A percentile compares a stretch with the other conserved stretches of the same genome.
Conservation (phyloP, 768 basidiomycete genomes). For the Ramaria rubella region DNA sequence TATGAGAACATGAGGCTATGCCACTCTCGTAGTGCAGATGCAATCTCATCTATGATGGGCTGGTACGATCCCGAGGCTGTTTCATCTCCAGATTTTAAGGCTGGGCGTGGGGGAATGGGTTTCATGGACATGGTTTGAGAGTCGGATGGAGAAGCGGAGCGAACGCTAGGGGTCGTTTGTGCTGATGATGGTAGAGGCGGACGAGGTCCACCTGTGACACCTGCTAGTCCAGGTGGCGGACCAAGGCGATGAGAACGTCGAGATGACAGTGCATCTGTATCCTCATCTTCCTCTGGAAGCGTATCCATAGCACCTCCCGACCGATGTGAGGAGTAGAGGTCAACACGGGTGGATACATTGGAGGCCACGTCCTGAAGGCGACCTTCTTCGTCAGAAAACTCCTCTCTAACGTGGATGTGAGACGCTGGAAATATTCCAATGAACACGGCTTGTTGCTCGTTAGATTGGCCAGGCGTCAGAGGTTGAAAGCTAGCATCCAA, state of each 20-base stretch:
- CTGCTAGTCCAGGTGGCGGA: slow-evolving; percentile 69
- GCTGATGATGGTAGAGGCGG: slow-evolving; percentile 45
- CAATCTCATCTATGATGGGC: slow-evolving; percentile 95
- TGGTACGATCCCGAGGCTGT: slow-evolving; percentile 76
- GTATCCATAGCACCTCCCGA: slow-evolving; percentile 40
- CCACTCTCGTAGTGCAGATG: slow-evolving; percentile 95
- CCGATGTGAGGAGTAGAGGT: slow-evolving; percentile 4
- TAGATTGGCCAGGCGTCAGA: slow-evolving; percentile 35
- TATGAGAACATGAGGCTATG: slow-evolving; percentile 87
- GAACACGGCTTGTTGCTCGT: slow-evolving; percentile 75
- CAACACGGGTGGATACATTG: slow-evolving; percentile 31
- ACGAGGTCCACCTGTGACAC: slow-evolving; percentile 43
- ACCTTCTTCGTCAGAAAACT: slow-evolving; percentile 82
- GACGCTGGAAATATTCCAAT: slow-evolving; percentile 93
- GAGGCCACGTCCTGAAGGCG: slow-evolving; percentile 71
- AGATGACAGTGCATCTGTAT: slow-evolving; percentile 25
- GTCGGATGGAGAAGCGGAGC: slow-evolving; percentile 54
- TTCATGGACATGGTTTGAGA: slow-evolving; percentile 50
- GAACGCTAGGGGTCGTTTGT: slow-evolving; percentile 63
- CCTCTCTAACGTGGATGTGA: slow-evolving; percentile 80
- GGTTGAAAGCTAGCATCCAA: slow-evolving; percentile 61
- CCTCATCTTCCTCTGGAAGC: slow-evolving; percentile 53
- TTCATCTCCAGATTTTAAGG: slow-evolving; percentile 92
- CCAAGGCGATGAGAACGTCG: slow-evolving; percentile 66
- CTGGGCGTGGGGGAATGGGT: slow-evolving; percentile 82